These are phyloP conservation scores for Candida methanosorbosa DNA, from an alignment of 805 yeast genomes.

Conservation along the genomic window DNA sequence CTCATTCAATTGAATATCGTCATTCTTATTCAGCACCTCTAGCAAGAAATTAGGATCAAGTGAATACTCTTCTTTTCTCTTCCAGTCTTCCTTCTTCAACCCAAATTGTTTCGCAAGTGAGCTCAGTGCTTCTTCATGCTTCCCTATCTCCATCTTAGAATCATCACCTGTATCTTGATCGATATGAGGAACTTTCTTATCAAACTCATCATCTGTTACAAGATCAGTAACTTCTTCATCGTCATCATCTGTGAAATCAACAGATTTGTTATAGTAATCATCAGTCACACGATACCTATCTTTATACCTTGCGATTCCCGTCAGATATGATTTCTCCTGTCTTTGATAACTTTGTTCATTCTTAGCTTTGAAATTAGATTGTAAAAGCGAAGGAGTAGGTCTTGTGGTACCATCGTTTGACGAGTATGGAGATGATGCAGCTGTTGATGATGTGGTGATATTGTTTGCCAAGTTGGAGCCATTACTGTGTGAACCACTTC, in stretches of 20 bases:
- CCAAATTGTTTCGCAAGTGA: constrained; percentile 25
- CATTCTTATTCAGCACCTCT: constrained; percentile 25
- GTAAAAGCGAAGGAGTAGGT: constrained; percentile 21
- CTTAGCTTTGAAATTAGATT: constrained; percentile 22
- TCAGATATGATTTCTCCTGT: constrained; percentile 44
- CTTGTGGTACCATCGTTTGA: constrained; percentile 10
- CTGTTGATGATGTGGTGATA: background rate
- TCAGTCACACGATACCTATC: constrained; percentile 29
- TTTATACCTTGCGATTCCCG: constrained; percentile 29
- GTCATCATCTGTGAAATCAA: constrained; percentile 24
- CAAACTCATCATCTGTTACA: constrained; percentile 17
- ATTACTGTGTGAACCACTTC: background rate
- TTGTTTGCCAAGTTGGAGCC: background rate
- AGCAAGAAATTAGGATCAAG: constrained; percentile 25
- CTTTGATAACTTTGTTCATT: constrained; percentile 36
- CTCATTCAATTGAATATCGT: constrained; percentile 23
- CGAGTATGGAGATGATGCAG: background rate
- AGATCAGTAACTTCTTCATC: constrained; percentile 23
- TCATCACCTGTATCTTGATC: constrained; percentile 6
- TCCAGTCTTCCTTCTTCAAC: constrained; percentile 20
- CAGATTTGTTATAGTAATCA: constrained; percentile 48
- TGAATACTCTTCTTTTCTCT: constrained; percentile 25
- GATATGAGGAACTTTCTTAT: constrained; percentile 9
- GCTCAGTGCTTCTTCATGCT: constrained; percentile 21
- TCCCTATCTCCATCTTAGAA: constrained; percentile 8